Conservation (phyloP, 1,284 basidiomycete genomes). For the Malassezia psittaci region DNA sequence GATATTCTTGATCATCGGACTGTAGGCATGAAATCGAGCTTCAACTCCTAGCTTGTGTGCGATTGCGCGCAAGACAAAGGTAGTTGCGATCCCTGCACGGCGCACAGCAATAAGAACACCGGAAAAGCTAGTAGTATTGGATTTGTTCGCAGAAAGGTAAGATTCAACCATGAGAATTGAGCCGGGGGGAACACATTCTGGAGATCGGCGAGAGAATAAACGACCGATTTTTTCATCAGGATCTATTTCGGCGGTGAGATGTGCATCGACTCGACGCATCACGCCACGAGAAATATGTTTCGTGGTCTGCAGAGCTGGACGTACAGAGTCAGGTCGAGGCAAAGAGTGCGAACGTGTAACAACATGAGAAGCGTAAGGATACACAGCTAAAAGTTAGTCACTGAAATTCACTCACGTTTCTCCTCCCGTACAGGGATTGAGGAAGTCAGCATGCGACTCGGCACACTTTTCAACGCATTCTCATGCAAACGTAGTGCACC, state of each 20-base stretch:
- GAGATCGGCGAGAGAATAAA: slow-evolving; percentile 36
- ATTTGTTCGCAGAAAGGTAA: slow-evolving; percentile 31
- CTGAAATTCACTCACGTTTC: neutral
- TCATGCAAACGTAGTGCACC: neutral
- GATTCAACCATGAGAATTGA: slow-evolving; percentile 43
- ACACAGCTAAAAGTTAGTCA: neutral
- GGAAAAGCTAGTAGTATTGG: slow-evolving; percentile 35
- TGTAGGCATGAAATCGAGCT: slow-evolving; percentile 42
- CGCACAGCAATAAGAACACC: slow-evolving; percentile 42
- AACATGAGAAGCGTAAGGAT: slow-evolving; percentile 31
- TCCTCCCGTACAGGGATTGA: neutral
- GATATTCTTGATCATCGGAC: slow-evolving; percentile 42
- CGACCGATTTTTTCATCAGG: slow-evolving; percentile 31
- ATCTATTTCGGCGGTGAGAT: slow-evolving; percentile 33
- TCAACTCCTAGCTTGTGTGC: slow-evolving; percentile 47
- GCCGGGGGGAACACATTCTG: slow-evolving; percentile 34
- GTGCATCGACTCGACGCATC: slow-evolving; percentile 32
- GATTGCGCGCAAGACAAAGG: slow-evolving; percentile 42
- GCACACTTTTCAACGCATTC: neutral
- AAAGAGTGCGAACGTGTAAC: slow-evolving; percentile 17
- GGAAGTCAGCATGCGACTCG: neutral
- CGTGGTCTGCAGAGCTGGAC: slow-evolving; percentile 21
- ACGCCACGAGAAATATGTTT: slow-evolving; percentile 27
- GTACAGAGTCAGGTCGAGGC: slow-evolving; percentile 3
- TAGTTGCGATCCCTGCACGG: slow-evolving; percentile 34